Percentiles rank a stretch among this genome's conserved stretches.
phyloP scores from a whole-genome alignment of 371 early-diverging fungal genomes.

The Nematocida sp. region DNA sequence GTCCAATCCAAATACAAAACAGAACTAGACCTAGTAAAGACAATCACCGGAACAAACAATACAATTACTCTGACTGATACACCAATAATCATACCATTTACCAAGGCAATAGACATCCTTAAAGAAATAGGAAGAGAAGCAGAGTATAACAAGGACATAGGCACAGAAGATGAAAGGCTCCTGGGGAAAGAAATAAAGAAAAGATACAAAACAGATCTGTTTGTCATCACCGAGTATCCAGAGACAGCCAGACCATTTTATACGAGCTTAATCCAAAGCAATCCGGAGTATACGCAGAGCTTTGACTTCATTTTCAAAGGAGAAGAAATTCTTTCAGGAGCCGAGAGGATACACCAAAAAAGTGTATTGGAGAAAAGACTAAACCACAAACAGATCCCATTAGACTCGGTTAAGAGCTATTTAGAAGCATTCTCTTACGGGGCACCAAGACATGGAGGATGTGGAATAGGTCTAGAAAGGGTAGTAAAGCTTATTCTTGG shows the following conservation, averaged over 20 bases:
- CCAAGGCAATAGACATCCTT: constrained; percentile 82
- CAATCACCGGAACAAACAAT: constrained; percentile 83
- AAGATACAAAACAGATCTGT: constrained; percentile 92
- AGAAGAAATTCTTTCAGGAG: constrained; percentile 97
- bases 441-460: constrained; percentile 96
- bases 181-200: constrained; percentile 85
- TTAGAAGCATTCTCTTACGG: constrained; percentile 94
- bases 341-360: constrained; percentile 92
- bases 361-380: constrained; percentile 75
- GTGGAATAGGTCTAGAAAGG: constrained; percentile 91
- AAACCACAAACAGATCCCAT: constrained; percentile 73
- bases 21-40: constrained; percentile 74
- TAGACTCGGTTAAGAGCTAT: constrained; percentile 78
- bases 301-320: constrained; percentile 99
- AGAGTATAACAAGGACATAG: constrained; percentile 69
- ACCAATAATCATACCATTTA: constrained; percentile 76
- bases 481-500: constrained; percentile 91
- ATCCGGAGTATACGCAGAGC: constrained; percentile 80
- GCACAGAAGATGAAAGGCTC: constrained; percentile 79
- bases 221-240: constrained; percentile 97
- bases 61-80: constrained; percentile 77
- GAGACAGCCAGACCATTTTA: constrained; percentile 90
- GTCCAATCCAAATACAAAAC: constrained; percentile 78
- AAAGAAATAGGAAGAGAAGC: constrained; percentile 77
- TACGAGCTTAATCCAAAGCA: constrained; percentile 76